Conservation (phyloP, 768 basidiomycete species). For the Lactarius hengduanensis region DNA sequence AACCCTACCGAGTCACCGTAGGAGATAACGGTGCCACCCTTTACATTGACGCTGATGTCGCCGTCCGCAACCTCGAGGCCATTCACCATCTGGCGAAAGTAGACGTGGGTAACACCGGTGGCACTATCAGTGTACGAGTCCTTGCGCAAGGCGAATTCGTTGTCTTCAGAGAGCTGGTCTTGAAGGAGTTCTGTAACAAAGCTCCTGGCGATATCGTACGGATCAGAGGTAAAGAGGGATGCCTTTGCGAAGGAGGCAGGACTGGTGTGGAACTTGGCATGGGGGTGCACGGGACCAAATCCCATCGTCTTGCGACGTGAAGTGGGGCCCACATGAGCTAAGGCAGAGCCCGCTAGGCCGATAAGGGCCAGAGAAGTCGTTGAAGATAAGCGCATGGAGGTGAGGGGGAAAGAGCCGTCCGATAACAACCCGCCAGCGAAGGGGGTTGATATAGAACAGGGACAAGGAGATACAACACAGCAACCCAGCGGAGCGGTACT, state of each 20-base stretch:
- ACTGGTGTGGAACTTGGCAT: slow-evolving; percentile 61
- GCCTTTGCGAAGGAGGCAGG: slow-evolving; percentile 38
- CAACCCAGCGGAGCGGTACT: neutral
- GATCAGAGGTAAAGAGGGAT: slow-evolving; percentile 39
- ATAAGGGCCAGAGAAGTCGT: slow-evolving; percentile 24
- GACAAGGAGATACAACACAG: neutral
- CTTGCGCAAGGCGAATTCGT: slow-evolving; percentile 60
- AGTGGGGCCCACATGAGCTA: slow-evolving; percentile 30
- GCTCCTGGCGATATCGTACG: slow-evolving; percentile 57
- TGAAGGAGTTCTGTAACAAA: slow-evolving; percentile 56
- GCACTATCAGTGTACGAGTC: slow-evolving; percentile 86
- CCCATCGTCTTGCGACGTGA: slow-evolving; percentile 79
- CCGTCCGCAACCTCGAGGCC: slow-evolving; percentile 89
- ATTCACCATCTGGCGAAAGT: slow-evolving; percentile 79
- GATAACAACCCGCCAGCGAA: slow-evolving; percentile 17
- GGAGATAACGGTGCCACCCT: slow-evolving; percentile 15
- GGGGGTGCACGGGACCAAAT: slow-evolving; percentile 79
- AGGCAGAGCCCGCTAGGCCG: slow-evolving; percentile 26
- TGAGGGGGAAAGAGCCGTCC: neutral
- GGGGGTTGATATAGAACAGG: slow-evolving; percentile 23
- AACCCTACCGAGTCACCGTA: slow-evolving; percentile 34
- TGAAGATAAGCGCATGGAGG: slow-evolving; percentile 25
- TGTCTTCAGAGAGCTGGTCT: slow-evolving; percentile 38
- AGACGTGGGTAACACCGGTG: slow-evolving; percentile 88
- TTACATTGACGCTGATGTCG: slow-evolving; percentile 91